These are phyloP conservation scores for Helianthus tuberosus DNA, from an alignment of 129 eudicot species.

Conservation along the genomic window DNA sequence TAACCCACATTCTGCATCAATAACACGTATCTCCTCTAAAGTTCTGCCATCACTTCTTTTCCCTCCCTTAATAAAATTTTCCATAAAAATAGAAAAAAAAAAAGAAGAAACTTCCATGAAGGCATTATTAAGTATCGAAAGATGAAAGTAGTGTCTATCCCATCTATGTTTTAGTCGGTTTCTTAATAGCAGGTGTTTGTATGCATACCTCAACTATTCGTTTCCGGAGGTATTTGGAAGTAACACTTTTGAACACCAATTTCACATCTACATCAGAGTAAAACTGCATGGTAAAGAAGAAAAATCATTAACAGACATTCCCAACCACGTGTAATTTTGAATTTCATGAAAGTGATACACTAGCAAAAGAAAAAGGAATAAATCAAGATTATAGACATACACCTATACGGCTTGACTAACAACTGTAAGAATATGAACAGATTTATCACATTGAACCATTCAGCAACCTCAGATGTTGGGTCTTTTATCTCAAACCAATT, in stretches of 20 bases:
- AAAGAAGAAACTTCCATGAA: neutral
- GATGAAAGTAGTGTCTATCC: neutral
- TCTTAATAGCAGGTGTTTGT: constrained; percentile 5
- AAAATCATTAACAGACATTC: neutral
- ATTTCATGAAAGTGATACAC: constrained; percentile 11
- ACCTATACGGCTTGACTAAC: neutral
- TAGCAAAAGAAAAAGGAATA: neutral
- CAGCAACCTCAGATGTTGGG: constrained; percentile 12
- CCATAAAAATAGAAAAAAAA: neutral
- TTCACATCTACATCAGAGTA: constrained; percentile 98
- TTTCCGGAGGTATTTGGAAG: constrained; percentile 81
- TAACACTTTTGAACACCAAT: constrained; percentile 82
- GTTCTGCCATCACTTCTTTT: constrained; percentile 96
- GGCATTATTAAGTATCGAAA: neutral
- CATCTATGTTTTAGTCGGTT: constrained; percentile 5
- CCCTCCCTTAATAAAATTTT: constrained; percentile 64
- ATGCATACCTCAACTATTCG: constrained; percentile 86
- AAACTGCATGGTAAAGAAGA: constrained; percentile 51
- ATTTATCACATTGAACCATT: neutral
- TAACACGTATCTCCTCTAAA: constrained; percentile 73
- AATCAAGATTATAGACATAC: neutral
- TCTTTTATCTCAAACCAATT: constrained; percentile 1
- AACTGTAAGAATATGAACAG: neutral
- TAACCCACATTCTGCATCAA: constrained; percentile 81
- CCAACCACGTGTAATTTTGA: too few relatives aligned